These are phyloP conservation scores for Abrus pulchellus DNA, from an alignment of 306 rosid genomes.

Conservation along the genomic window DNA sequence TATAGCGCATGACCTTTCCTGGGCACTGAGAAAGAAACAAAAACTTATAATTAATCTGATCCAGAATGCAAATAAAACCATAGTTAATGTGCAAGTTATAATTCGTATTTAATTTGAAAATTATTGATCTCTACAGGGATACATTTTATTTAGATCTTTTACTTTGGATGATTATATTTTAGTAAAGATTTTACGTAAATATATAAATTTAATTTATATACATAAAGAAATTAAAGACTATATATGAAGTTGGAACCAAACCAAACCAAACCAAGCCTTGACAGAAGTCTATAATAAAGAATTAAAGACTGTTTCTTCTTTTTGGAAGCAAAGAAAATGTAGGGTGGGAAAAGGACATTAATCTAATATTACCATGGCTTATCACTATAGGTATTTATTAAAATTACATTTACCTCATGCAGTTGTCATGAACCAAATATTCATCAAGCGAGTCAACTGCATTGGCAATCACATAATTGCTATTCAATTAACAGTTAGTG, in stretches of 20 bases:
- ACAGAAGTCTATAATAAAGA: too few relatives aligned
- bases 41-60: slow-evolving; percentile 2
- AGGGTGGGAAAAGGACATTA: not conserved
- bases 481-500: not conserved
- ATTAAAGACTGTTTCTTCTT: too few relatives aligned
- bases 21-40: not conserved
- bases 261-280: too few relatives aligned
- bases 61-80: not conserved
- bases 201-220: too few relatives aligned
- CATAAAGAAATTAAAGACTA: too few relatives aligned
- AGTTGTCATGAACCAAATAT: not conserved
- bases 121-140: not conserved
- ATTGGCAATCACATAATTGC: too few relatives aligned
- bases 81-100: not conserved
- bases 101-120: not conserved
- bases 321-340: not conserved
- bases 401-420: not conserved
- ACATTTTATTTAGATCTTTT: not conserved
- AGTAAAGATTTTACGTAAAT: not conserved
- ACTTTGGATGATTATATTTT: not conserved
- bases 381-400: not conserved
- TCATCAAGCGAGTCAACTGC: not conserved
- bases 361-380: not conserved
- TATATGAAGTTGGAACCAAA: too few relatives aligned
- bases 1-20: not conserved